Evolutionary conservation across 2,329 filamentous ascomycete genomes (phyloP).

Genomic region (Penicillium hordei): DNA sequence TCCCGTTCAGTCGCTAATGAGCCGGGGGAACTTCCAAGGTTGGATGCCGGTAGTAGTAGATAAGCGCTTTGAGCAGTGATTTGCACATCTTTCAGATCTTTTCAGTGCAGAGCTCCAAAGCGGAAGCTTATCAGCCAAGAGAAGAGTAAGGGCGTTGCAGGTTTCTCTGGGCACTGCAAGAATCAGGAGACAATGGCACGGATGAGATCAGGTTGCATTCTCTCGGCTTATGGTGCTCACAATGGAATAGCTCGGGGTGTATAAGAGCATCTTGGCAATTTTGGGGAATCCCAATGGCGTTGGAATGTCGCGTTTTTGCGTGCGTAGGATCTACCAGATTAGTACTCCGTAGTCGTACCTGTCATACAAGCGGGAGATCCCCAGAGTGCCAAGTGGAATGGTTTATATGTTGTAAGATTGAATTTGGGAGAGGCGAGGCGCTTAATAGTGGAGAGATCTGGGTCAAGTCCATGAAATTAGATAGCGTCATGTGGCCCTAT

Average conservation of each 20-base stretch:
- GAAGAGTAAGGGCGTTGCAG: neutral
- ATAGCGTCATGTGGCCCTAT: conserved; percentile 6
- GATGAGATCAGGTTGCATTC: neutral
- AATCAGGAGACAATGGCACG: neutral
- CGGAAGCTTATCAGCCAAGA: neutral
- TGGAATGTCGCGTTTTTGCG: neutral
- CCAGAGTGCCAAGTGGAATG: conserved; percentile 13
- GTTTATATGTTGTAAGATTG: neutral
- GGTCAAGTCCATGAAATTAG: neutral
- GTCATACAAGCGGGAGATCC: conserved; percentile 22
- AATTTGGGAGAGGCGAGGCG: neutral
- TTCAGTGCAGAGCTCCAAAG: neutral
- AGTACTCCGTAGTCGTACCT: conserved; percentile 5
- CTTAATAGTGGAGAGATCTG: neutral
- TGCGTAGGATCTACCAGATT: neutral
- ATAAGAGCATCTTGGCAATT: neutral
- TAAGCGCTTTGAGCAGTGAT: neutral
- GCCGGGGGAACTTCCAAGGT: neutral
- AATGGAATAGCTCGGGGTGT: conserved; percentile 2
- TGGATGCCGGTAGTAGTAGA: neutral
- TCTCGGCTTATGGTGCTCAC: neutral
- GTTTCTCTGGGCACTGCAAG: neutral
- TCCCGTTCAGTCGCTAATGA: neutral
- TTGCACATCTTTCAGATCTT: neutral
- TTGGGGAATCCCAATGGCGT: neutral